Percentiles rank a stretch among this genome's conserved stretches.
phyloP scores from a whole-genome alignment of 2,329 filamentous ascomycete genomes.

The Alternaria brassicae region DNA sequence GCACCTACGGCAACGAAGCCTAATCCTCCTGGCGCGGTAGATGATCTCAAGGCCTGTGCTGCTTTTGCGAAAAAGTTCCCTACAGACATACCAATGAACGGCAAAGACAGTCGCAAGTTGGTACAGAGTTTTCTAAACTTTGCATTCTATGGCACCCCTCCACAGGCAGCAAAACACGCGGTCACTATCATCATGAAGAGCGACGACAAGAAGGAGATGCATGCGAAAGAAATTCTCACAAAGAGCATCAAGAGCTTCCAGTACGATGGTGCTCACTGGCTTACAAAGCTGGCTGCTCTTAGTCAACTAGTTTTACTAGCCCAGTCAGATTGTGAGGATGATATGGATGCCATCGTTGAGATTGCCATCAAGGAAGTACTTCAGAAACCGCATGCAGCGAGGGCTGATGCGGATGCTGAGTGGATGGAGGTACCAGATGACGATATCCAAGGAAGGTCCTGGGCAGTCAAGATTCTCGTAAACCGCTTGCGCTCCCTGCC shows the following conservation, averaged over 20 bases:
- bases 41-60: constrained; percentile 92
- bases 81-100: constrained; percentile 72
- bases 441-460: constrained; percentile 81
- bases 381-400: constrained; percentile 67
- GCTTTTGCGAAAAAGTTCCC: constrained; percentile 89
- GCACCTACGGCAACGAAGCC: constrained; percentile 72
- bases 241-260: constrained; percentile 76
- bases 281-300: constrained; percentile 74
- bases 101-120: constrained; percentile 73
- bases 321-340: constrained; percentile 71
- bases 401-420: constrained; percentile 59
- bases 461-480: constrained; percentile 83
- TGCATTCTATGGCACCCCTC: constrained; percentile 79
- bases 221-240: constrained; percentile 81
- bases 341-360: constrained; percentile 78
- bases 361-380: constrained; percentile 79
- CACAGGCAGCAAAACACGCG: constrained; percentile 89
- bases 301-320: constrained; percentile 79
- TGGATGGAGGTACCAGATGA: constrained; percentile 71
- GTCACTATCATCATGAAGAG: constrained; percentile 86
- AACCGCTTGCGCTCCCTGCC: constrained; percentile 76
- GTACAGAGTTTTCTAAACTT: constrained; percentile 81
- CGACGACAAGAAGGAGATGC: constrained; percentile 79
- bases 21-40: constrained; percentile 78
- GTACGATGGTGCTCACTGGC: constrained; percentile 75